Evolutionary conservation across 2,329 filamentous ascomycete genomes (phyloP), one percentile per base, ranked within the genome.

Genomic region (Fusarium sp.): DNA sequence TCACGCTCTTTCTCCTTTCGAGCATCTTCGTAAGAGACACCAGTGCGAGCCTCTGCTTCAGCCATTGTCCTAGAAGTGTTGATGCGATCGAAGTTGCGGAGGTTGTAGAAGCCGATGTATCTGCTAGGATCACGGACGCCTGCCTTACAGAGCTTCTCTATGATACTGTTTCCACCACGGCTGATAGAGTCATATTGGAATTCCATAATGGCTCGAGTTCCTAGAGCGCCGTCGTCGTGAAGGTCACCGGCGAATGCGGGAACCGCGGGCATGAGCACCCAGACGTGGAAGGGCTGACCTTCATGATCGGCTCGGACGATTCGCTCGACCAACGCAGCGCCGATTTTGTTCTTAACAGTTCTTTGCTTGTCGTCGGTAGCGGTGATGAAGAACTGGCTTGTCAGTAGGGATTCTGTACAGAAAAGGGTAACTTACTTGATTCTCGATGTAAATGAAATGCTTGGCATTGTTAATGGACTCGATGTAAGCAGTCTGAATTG

Each of bases 181-280:
- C 89, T 91, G 80, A 96, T 96, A 53, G 88, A 91, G 75, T 89
- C 85, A 80, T 96, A 95, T 77, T 96, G 93, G 78, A 91, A 95
- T 77, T 96, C 92, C 91, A 96, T 94, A 74, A 97, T 95, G 7
- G 92, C 93, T 37, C 93, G 85, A 0, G 93, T 96, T 23, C 91
- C 91, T 2, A 95, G 83, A 11, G 91, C 89, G 23, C 88, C 90
- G 54, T 94, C 90, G 1, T 85, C 85, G 74, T 91, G 88, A 50
- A 97, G 83, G 73, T 96, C 92, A 7, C 93, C 93, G 3, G 93
- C 91, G 75, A 97, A 97, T 3, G 89, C 93, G 10, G 93, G 93
- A 1, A 97, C 90, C 3, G 92, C 88, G 1, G 93, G 93, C 80
- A 96, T 96, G 62, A 91, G 82, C 21, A 96, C 86, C 69, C 94